Base-by-base conservation (phyloP, 2,329 filamentous ascomycete species). In the Phyllosticta paracitricarpa region DNA sequence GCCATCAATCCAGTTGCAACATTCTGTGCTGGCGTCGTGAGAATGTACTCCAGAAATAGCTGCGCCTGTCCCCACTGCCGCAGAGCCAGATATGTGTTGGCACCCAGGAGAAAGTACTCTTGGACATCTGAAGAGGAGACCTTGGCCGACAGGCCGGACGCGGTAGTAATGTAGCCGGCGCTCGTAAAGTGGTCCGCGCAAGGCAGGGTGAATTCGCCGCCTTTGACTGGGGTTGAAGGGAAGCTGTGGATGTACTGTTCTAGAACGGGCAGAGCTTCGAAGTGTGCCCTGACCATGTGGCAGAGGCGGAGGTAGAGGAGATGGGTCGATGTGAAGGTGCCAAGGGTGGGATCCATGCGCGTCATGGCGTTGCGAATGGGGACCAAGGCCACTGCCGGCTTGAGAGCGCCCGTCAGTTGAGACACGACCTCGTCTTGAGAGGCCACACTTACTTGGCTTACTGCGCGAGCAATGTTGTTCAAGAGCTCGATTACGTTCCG, bases 1-100 rank as follows among this genome's bases (percentile, higher is more conserved):
- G 89, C 79, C 88, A 94, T 94, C 57, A 95, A 81, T 71, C 85
- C 87, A 72, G 87, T 93, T 12, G 84, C 79, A 40, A 84, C 80
- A 33, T 80, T 77, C 22, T 85, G 86, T 0, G 81, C 78, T 0
- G 91, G 89, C 62, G 86, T 85, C 2, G 86, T 83, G 40, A 96
- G 69, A 51, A 79, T 72, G 59, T 75, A 72, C 65, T 81, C 78
- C 35, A 81, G 69, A 62, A 79, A 77, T 12, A 77, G 68, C 40
- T 72, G 71, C n/a, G 79, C 77, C 58, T 78, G 73, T 54, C 68
- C 70, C 64, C 72, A 79, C 59, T 75, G 72, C 26, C 73, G 70
- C 53, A 73, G 62, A 19, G 75, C 78, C 58, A 79, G 73, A 67
- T 80, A 80, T 35, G 77, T 72, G 64, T 76, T 76, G 14, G 77